Evolutionary conservation across 164 flowering plant genomes (phyloP).

Genomic region (Kingdonia uniflora): DNA sequence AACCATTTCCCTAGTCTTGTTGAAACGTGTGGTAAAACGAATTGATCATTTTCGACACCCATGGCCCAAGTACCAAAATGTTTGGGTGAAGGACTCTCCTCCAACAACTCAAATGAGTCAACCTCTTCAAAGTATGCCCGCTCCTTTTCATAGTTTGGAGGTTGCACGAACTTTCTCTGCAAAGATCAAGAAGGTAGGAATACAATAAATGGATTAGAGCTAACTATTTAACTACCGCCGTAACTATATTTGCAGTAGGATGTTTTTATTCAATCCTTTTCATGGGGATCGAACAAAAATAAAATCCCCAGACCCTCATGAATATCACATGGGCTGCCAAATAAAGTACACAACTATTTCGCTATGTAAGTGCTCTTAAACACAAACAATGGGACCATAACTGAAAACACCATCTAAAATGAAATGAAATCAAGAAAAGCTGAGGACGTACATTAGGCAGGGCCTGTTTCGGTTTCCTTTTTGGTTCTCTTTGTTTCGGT

Average conservation of each 20-base stretch:
- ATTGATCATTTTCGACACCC: slow-evolving; percentile 28
- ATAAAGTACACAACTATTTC: no score
- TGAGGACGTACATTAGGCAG: slow-evolving; percentile 39
- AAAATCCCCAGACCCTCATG: no score
- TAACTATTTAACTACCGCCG: no score
- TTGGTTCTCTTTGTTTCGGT: slow-evolving; percentile 25
- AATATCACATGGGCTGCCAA: no score
- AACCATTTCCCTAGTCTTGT: slow-evolving; percentile 65
- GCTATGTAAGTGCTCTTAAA: no score
- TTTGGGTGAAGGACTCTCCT: slow-evolving; percentile 96
- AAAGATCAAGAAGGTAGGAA: slow-evolving; percentile 2
- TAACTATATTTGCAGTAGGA: no score
- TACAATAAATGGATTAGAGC: no score
- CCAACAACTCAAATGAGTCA: slow-evolving; percentile 73
- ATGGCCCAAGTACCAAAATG: slow-evolving; percentile 49
- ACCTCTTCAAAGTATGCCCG: slow-evolving; percentile 76
- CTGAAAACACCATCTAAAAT: not conserved
- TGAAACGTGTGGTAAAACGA: slow-evolving; percentile 39
- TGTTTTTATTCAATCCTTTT: no score
- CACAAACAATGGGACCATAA: no score
- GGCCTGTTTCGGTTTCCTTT: slow-evolving; percentile 46
- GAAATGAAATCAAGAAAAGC: not conserved
- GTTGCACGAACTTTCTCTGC: slow-evolving; percentile 41
- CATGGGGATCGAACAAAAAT: no score
- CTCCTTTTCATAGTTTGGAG: slow-evolving; percentile 58